A percentile compares a stretch with the other conserved stretches of the same genome.
phyloP scores from a whole-genome alignment of 306 rosid genomes.

The Dalbergia oliveri region DNA sequence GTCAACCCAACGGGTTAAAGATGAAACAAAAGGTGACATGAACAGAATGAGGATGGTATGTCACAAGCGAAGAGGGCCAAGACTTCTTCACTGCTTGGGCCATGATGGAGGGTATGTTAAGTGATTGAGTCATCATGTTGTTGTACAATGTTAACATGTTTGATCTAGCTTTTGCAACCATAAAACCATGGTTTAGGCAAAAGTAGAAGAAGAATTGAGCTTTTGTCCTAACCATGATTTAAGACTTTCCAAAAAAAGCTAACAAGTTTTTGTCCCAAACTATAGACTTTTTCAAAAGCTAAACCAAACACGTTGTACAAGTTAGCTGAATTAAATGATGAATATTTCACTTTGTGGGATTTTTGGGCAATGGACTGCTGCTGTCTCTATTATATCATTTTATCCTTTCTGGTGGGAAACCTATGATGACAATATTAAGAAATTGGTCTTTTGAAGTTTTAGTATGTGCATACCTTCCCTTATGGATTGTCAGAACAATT shows the following conservation, averaged over 20 bases:
- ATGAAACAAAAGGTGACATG: constrained; percentile 44
- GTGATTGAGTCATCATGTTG: constrained; percentile 36
- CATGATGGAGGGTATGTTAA: constrained; percentile 39
- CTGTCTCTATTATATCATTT: neutral
- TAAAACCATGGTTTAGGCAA: neutral
- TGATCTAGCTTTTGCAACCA: too few species aligned
- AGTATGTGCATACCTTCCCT: neutral
- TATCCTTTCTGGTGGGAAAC: constrained; percentile 2
- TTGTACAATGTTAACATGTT: too few species aligned
- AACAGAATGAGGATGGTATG: constrained; percentile 50
- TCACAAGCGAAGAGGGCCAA: constrained; percentile 51
- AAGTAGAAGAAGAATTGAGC: too few species aligned
- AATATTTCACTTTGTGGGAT: constrained; percentile 7
- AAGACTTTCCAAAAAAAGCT: too few species aligned
- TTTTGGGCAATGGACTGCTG: neutral
- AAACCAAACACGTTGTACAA: neutral
- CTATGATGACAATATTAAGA: neutral
- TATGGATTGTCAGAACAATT: constrained; percentile 15
- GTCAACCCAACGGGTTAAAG: constrained; percentile 36
- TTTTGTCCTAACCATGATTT: too few species aligned
- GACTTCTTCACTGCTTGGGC: constrained; percentile 64
- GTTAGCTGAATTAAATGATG: constrained; percentile 27
- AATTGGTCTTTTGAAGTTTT: neutral
- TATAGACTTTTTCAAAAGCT: too few species aligned
- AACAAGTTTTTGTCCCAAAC: too few species aligned